phyloP scores from a whole-genome alignment of 106 monocot genomes.

The Alisma plantagoaquatica region DNA sequence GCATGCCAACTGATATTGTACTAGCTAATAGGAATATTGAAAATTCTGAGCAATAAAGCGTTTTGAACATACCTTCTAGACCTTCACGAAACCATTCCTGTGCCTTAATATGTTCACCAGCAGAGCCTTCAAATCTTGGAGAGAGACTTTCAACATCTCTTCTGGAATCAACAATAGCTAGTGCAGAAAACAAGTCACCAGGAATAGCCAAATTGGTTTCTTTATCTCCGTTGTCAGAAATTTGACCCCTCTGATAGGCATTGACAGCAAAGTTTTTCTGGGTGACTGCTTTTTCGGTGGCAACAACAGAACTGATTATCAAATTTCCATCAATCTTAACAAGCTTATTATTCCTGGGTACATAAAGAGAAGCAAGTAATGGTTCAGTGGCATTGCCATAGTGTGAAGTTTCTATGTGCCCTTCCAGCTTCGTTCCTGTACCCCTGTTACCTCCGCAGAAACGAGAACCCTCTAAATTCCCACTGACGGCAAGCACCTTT shows the following conservation, averaged over 20 bases:
- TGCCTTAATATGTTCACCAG: slow-evolving; percentile 27
- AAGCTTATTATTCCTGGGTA: slow-evolving; percentile 85
- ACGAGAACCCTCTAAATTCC: too few relatives aligned
- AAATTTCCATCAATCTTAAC: slow-evolving; percentile 94
- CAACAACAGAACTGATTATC: slow-evolving; percentile 89
- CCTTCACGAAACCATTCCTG: slow-evolving; percentile 95
- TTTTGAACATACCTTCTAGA: slow-evolving; percentile 43
- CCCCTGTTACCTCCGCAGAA: too few relatives aligned
- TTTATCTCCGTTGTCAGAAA: slow-evolving; percentile 20
- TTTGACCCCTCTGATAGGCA: neutral
- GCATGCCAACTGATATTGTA: too few relatives aligned
- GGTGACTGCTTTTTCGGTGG: slow-evolving; percentile 57
- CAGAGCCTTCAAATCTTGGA: slow-evolving; percentile 24
- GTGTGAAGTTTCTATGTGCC: too few relatives aligned
- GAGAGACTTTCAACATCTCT: slow-evolving; percentile 25
- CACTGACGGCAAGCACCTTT: slow-evolving; percentile 33
- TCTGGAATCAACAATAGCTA: slow-evolving; percentile 27
- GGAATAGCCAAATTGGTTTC: slow-evolving; percentile 56
- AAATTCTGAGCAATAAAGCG: too few relatives aligned
- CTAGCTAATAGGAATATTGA: too few relatives aligned
- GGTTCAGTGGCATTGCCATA: slow-evolving; percentile 48
- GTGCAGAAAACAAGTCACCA: slow-evolving; percentile 26
- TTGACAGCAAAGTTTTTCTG: slow-evolving; percentile 14
- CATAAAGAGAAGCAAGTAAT: slow-evolving; percentile 74
- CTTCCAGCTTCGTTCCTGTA: too few relatives aligned